Base-by-base conservation (phyloP, 306 rosid species). In the Calophaca sinica region DNA sequence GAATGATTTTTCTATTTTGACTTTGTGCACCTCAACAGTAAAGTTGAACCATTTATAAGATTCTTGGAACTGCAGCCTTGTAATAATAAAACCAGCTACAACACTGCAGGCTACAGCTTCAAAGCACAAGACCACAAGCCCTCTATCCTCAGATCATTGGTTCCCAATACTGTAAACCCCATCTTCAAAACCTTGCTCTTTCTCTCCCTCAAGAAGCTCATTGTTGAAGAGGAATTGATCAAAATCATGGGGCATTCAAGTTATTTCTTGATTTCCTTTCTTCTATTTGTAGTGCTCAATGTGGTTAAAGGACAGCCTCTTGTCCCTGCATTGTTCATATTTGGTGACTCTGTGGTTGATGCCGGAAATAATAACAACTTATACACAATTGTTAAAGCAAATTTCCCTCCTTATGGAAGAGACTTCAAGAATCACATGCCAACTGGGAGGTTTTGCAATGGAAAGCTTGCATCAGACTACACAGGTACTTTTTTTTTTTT, bases 371-470 rank as follows among this genome's bases (percentile, higher is more conserved):
- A 93, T 7, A 90, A 90, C 63, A 1, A 86, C 11, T 57, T 90
- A 26, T 0, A 36, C 33, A 88, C 98, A 54, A 2, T 90, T 31
- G 13, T 90, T 6, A 88, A 88, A 80, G 74, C 98, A 12, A 79
- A 93, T 70, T 93, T 90, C 42, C 87, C 72, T 77, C 98, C 98
- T 50, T 93, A 90, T 76, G 98, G 98, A 62, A 87, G 98, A 81
- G 96, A 93, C 72, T 90, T 90, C 75, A 15, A 38, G 5, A 73
- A 80, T 65, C 84, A 87, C 51, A 59, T 1, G 1, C 73, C 98
- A 72, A 86, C 98, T 0, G 94, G 96, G 7, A 86, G 98, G 63
- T 93, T 93, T 84, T 88, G 87, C 83, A 90, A 90, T 74, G 98
- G 98, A 73, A 90, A 84, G 53, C 88, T 93, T 73, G 91, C 96